Conservation (phyloP, 83 land plant species). For the Isoetes engelmannii region DNA sequence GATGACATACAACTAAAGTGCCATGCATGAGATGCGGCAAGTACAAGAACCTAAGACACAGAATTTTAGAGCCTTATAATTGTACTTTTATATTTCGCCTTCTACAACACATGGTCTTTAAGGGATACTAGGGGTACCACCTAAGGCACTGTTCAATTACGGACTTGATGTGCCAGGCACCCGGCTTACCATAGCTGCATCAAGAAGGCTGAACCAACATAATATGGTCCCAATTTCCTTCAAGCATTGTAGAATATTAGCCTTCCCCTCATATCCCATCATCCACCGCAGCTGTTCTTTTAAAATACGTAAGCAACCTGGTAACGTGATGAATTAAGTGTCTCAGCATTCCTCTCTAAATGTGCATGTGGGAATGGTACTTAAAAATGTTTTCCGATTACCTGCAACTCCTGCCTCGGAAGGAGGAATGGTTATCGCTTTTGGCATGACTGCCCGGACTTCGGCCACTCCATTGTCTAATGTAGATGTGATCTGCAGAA, state of each 20-base stretch:
- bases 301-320: constrained; percentile 63
- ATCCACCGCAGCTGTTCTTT: constrained; percentile 82
- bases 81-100: no score
- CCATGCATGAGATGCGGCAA: no score
- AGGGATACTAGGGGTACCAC: no score
- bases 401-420: constrained; percentile 88
- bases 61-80: no score
- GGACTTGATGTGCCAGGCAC: neutral
- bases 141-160: no score
- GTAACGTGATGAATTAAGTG: neutral
- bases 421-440: constrained; percentile 73
- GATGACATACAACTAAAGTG: no score
- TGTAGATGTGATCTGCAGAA: constrained; percentile 48
- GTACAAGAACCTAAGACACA: no score
- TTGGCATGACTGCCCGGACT: constrained; percentile 82
- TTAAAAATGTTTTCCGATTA: constrained; percentile 10
- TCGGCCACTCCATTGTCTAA: constrained; percentile 67
- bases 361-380: no score
- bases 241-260: constrained; percentile 61
- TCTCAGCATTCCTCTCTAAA: no score
- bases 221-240: constrained; percentile 82
- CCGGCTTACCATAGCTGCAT: constrained; percentile 68
- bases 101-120: no score
- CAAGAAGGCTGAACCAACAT: constrained; percentile 76
- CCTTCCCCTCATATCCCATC: constrained; percentile 51